phyloP scores from a whole-genome alignment of 2,329 filamentous ascomycete species.

The Aurifilum marmelostoma region DNA sequence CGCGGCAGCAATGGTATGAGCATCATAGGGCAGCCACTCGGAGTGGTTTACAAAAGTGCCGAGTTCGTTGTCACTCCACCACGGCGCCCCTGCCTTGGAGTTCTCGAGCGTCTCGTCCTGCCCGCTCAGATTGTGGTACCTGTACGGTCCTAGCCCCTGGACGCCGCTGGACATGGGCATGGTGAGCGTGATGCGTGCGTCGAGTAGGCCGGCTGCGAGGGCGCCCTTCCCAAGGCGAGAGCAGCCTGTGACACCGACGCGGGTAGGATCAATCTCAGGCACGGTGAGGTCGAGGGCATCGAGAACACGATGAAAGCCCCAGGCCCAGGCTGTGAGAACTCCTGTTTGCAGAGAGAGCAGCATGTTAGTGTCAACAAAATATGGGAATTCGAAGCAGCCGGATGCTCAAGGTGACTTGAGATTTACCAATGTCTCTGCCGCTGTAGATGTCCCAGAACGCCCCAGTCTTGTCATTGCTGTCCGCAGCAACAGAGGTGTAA shows the following conservation, averaged over 20 bases:
- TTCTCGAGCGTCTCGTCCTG: conserved; percentile 53
- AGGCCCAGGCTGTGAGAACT: conserved; percentile 58
- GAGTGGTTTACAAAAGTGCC: conserved; percentile 60
- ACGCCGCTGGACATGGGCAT: conserved; percentile 61
- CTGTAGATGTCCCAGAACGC: conserved; percentile 55
- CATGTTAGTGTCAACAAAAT: background rate
- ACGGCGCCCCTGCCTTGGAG: conserved; percentile 54
- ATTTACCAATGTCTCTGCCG: conserved; percentile 50
- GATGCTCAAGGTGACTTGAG: conserved; percentile 19
- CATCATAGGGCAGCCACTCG: conserved; percentile 58
- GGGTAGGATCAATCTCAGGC: conserved; percentile 47
- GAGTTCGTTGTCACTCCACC: conserved; percentile 57
- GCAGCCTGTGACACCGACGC: conserved; percentile 56
- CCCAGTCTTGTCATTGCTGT: conserved; percentile 53
- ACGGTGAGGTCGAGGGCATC: conserved; percentile 54
- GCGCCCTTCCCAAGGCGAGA: conserved; percentile 59
- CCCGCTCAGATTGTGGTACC: conserved; percentile 50
- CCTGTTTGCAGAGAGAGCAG: conserved; percentile 33
- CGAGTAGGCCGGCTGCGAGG: conserved; percentile 55
- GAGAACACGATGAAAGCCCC: conserved; percentile 57
- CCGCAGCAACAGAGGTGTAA: conserved; percentile 50
- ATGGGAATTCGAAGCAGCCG: background rate
- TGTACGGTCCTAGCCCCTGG: conserved; percentile 58
- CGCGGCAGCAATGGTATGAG: conserved; percentile 61
- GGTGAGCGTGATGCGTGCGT: conserved; percentile 56